Conservation (phyloP, 768 basidiomycete species). For the Tephrocybe rancida region DNA sequence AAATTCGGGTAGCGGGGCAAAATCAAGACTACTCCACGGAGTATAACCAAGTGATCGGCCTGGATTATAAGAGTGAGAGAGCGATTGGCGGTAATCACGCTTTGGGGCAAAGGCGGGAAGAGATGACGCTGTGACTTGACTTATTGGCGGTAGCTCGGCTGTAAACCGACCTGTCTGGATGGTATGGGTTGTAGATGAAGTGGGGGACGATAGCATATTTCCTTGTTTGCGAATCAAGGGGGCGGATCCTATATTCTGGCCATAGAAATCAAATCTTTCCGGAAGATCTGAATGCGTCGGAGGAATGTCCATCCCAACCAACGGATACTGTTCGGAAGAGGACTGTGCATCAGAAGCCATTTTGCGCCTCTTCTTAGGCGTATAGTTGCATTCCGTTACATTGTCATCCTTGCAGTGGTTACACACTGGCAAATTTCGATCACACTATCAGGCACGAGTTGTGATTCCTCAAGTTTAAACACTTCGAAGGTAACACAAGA, state of each 20-base stretch:
- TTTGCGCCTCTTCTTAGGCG: conserved; percentile 69
- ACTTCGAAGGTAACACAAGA: background rate
- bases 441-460: conserved; percentile 50
- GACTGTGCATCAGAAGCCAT: conserved; percentile 32
- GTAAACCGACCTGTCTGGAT: conserved; percentile 33
- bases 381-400: conserved; percentile 65
- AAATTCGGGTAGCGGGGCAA: conserved; percentile 60
- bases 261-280: conserved; percentile 35
- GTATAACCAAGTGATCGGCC: conserved; percentile 33
- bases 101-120: conserved; percentile 3
- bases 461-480: background rate
- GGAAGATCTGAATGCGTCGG: conserved; percentile 16
- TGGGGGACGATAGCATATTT: conserved; percentile 19
- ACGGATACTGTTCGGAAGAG: conserved; percentile 6
- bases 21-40: conserved; percentile 61
- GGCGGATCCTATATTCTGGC: conserved; percentile 46
- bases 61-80: background rate
- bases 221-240: background rate
- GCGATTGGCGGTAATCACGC: background rate
- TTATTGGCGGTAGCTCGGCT: conserved; percentile 23
- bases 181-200: conserved; percentile 1
- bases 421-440: conserved; percentile 71
- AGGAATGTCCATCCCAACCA: conserved; percentile 10
- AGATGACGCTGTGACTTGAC: background rate
- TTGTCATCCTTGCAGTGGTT: conserved; percentile 63